These are phyloP conservation scores for Acer saccharum DNA, from an alignment of 345 rosid genomes.

Conservation along the genomic window DNA sequence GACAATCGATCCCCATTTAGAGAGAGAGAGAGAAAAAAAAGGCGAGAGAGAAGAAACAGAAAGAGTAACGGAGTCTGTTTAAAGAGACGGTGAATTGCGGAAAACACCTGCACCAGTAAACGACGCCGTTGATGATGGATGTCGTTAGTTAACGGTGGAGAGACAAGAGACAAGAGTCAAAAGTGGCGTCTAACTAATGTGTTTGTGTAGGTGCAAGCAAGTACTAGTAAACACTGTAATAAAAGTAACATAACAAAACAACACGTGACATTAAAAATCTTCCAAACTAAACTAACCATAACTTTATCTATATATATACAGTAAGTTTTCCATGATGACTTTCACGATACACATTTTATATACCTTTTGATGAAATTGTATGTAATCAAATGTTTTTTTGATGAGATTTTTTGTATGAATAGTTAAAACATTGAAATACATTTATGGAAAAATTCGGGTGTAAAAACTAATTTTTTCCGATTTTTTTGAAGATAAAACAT, in stretches of 20 bases:
- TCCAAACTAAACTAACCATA: too few relatives aligned
- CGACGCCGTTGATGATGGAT: constrained; percentile 26
- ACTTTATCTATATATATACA: too few relatives aligned
- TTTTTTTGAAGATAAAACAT: too few relatives aligned
- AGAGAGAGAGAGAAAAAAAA: constrained; percentile 24
- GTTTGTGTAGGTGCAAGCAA: too few relatives aligned
- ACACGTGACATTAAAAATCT: background rate
- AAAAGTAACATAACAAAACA: background rate
- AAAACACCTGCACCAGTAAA: constrained; percentile 28
- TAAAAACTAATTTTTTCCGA: too few relatives aligned
- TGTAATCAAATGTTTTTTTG: too few relatives aligned
- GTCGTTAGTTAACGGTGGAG: constrained; percentile 45
- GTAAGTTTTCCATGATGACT: too few relatives aligned
- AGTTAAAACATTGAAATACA: too few relatives aligned
- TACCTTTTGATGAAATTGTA: too few relatives aligned
- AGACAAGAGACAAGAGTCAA: constrained; percentile 36
- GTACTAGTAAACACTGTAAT: background rate
- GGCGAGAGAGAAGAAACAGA: constrained; percentile 8
- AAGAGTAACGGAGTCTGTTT: constrained; percentile 29
- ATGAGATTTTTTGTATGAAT: too few relatives aligned
- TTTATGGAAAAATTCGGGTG: too few relatives aligned
- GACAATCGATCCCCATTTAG: constrained; percentile 35
- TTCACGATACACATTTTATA: too few relatives aligned
- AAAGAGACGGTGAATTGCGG: constrained; percentile 39
- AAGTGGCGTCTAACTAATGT: constrained; percentile 32